Percentiles rank a stretch among this genome's conserved stretches.
Evolutionary conservation across 1,139 yeast species (phyloP).

Genomic region (Hyphopichia wangnamkhiaoensis): DNA sequence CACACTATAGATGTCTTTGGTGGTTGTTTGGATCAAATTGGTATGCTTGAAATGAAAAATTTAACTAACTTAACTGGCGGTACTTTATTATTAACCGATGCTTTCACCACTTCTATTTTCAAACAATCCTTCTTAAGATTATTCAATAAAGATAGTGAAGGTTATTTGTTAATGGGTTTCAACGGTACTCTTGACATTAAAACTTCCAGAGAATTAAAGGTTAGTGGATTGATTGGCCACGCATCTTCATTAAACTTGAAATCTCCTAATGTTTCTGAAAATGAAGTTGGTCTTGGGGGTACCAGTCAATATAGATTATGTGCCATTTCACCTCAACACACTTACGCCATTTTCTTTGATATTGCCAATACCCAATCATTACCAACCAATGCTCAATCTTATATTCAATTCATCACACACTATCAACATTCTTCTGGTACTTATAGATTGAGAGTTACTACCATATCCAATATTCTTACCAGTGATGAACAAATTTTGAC

Average conservation of each 20-base stretch:
- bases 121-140: slow-evolving; percentile 89
- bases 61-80: slow-evolving; percentile 93
- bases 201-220: slow-evolving; percentile 85
- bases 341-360: slow-evolving; percentile 88
- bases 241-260: slow-evolving; percentile 72
- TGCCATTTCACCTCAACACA: slow-evolving; percentile 78
- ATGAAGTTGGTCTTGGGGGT: slow-evolving; percentile 92
- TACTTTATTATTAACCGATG: slow-evolving; percentile 84
- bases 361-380: slow-evolving; percentile 57
- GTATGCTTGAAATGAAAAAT: slow-evolving; percentile 94
- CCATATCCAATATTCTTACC: slow-evolving; percentile 68
- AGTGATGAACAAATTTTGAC: slow-evolving; percentile 51
- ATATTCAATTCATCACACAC: slow-evolving; percentile 70
- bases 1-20: slow-evolving; percentile 93
- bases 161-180: slow-evolving; percentile 83
- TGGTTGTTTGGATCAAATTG: slow-evolving; percentile 97
- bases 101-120: slow-evolving; percentile 95
- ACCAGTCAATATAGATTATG: slow-evolving; percentile 87
- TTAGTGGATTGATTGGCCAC: slow-evolving; percentile 93
- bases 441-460: slow-evolving; percentile 87
- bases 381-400: slow-evolving; percentile 54
- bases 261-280: slow-evolving; percentile 78
- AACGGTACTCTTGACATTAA: slow-evolving; percentile 83
- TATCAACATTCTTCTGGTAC: slow-evolving; percentile 83
- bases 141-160: slow-evolving; percentile 83